Evolutionary conservation across 345 rosid genomes (phyloP).

Genomic region (Passiflora organensis): DNA sequence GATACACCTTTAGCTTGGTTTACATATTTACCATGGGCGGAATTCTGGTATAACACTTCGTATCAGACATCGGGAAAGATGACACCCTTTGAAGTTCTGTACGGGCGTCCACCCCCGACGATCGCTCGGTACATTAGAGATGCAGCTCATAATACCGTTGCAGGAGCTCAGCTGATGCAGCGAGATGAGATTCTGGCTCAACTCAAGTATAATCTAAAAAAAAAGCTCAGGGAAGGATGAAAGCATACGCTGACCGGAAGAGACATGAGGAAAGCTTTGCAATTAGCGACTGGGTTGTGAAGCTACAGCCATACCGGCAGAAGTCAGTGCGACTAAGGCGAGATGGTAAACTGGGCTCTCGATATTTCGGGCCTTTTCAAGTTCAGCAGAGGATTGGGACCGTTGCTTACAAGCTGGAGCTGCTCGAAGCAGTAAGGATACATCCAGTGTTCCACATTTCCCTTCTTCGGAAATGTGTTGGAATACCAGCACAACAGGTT

Average conservation of each 20-base stretch:
- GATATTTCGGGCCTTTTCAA: not conserved
- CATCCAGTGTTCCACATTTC: conserved; percentile 2
- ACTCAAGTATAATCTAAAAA: not conserved
- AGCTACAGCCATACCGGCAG: not conserved
- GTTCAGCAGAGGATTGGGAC: not conserved
- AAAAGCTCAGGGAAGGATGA: not conserved
- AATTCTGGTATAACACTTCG: not conserved
- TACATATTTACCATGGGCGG: not conserved
- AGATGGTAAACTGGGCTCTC: too few relatives aligned
- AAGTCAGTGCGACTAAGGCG: not conserved
- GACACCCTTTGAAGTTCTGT: not conserved
- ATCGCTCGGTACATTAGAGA: not conserved
- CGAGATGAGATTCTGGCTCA: not conserved
- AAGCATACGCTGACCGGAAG: not conserved
- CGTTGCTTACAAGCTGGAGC: not conserved
- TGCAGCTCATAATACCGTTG: not conserved
- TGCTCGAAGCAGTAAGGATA: accelerated
- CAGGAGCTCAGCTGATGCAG: not conserved
- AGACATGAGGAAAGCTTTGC: not conserved
- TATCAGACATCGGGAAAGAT: not conserved
- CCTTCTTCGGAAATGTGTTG: not conserved
- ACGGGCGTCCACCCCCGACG: not conserved
- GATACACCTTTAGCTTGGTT: too few relatives aligned
- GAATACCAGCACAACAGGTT: too few relatives aligned
- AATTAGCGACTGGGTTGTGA: not conserved